These are phyloP conservation scores for Aspergillus chevalieri DNA, from an alignment of 2,329 filamentous ascomycete genomes.

Conservation along the genomic window DNA sequence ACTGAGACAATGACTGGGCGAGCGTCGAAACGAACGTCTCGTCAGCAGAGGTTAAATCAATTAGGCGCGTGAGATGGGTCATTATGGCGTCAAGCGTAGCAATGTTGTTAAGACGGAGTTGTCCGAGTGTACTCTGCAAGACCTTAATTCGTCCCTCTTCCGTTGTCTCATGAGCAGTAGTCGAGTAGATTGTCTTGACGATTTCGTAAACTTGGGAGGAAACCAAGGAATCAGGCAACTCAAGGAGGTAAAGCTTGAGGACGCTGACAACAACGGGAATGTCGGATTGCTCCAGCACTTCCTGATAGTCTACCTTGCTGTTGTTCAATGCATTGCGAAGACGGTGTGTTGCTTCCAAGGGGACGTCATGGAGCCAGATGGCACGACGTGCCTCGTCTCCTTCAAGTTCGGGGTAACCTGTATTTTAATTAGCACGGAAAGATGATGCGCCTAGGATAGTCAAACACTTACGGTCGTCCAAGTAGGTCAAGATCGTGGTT, in stretches of 20 bases:
- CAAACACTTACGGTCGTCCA: conserved; percentile 64
- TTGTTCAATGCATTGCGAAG: conserved; percentile 79
- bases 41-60: conserved; percentile 93
- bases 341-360: conserved; percentile 75
- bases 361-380: conserved; percentile 93
- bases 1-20: conserved; percentile 70
- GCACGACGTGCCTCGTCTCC: conserved; percentile 86
- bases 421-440: no score
- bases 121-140: conserved; percentile 89
- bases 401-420: conserved; percentile 89
- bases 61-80: conserved; percentile 94
- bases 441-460: no score
- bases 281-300: conserved; percentile 80
- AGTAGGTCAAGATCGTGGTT: conserved; percentile 86
- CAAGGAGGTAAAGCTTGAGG: conserved; percentile 88
- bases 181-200: conserved; percentile 91
- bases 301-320: conserved; percentile 69
- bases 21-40: conserved; percentile 74
- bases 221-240: conserved; percentile 95
- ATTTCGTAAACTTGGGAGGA: conserved; percentile 99
- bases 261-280: conserved; percentile 89
- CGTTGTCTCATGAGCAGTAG: conserved; percentile 66
- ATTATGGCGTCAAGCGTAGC: conserved; percentile 97
- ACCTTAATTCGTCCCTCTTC: conserved; percentile 80
- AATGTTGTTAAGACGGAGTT: conserved; percentile 92